Evolutionary conservation across 305 asterid genomes (phyloP).

Genomic region (Fraxinus xanthoxyloides): DNA sequence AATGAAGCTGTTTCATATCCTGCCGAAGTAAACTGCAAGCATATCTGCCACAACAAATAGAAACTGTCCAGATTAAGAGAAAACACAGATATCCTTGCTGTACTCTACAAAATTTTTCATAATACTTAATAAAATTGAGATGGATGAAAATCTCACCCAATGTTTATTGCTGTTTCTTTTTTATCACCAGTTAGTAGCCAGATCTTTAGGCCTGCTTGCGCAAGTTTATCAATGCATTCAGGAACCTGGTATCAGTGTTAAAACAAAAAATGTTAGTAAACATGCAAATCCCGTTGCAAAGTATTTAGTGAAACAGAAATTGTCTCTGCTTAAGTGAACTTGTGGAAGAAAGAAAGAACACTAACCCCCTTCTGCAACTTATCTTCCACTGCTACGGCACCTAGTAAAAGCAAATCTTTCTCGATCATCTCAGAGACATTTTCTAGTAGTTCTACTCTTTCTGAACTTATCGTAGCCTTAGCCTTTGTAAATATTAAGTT

Average conservation of each 20-base stretch:
- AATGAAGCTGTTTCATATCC: slow-evolving; percentile 72
- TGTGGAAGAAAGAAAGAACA: neutral
- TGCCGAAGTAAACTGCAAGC: slow-evolving; percentile 88
- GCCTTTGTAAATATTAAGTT: slow-evolving; percentile 36
- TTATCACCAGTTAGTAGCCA: slow-evolving; percentile 93
- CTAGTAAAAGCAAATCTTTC: slow-evolving; percentile 58
- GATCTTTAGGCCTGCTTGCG: slow-evolving; percentile 80
- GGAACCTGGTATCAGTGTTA: slow-evolving; percentile 54
- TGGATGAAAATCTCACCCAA: slow-evolving; percentile 48
- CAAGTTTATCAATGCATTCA: slow-evolving; percentile 77
- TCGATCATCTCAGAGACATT: slow-evolving; percentile 61
- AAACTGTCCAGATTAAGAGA: neutral
- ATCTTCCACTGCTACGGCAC: slow-evolving; percentile 86
- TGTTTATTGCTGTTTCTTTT: slow-evolving; percentile 85
- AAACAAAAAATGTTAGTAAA: neutral
- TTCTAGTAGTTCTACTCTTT: slow-evolving; percentile 60
- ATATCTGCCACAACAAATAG: slow-evolving; percentile 40
- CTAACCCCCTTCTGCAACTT: slow-evolving; percentile 68
- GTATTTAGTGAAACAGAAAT: neutral
- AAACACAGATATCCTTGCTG: neutral
- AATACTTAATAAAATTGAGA: neutral
- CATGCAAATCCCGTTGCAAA: neutral
- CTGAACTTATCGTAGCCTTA: slow-evolving; percentile 44
- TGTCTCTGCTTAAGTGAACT: slow-evolving; percentile 3
- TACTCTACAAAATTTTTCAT: neutral